A percentile compares a stretch with the other conserved stretches of the same genome.
Evolutionary conservation across 177 flowering plant genomes (phyloP).

Genomic region (Vitis hybrid): DNA sequence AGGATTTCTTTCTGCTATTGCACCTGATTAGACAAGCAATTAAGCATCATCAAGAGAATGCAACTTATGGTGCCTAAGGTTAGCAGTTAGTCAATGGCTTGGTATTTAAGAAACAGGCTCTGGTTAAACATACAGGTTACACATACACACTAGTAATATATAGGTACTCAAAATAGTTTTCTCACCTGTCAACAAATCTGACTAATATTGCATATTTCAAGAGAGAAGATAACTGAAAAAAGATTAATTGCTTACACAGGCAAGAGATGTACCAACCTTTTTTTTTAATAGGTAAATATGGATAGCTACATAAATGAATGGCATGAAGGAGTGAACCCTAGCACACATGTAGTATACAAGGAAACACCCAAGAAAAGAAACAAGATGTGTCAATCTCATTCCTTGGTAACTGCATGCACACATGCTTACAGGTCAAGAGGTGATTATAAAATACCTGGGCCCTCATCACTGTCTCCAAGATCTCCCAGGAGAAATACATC

Average conservation of each 20-base stretch:
- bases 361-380: too few relatives aligned
- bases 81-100: not conserved
- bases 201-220: too few relatives aligned
- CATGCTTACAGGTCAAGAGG: not conserved
- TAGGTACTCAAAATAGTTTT: not conserved
- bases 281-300: too few relatives aligned
- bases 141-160: not conserved
- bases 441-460: conserved; percentile 44
- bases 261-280: too few relatives aligned
- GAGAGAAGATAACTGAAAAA: too few relatives aligned
- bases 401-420: not conserved
- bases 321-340: too few relatives aligned
- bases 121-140: not conserved
- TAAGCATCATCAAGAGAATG: not conserved
- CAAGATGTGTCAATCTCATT: not conserved
- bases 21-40: not conserved
- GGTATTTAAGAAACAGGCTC: not conserved
- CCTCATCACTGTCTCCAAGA: conserved; percentile 88
- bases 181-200: too few relatives aligned
- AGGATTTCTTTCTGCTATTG: not conserved
- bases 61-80: not conserved
- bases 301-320: too few relatives aligned
- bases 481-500: conserved; percentile 93
- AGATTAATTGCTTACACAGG: too few relatives aligned
- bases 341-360: too few relatives aligned